Percentiles rank a stretch among this genome's conserved stretches.
Evolutionary conservation across 192 early-diverging fungal species (phyloP).

Genomic region (Entomortierella parvispora): DNA sequence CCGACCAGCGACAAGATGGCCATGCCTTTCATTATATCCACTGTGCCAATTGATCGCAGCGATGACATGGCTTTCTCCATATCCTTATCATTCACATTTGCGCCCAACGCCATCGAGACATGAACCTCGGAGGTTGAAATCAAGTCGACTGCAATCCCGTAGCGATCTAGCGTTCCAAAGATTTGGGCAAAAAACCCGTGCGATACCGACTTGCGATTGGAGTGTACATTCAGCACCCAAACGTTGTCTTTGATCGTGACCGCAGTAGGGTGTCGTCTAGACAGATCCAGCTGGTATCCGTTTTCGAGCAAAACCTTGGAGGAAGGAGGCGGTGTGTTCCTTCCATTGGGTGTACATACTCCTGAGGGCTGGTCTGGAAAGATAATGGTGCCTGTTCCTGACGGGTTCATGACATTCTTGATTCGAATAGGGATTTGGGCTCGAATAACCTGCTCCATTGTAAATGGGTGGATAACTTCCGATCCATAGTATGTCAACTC

Average conservation of each 20-base stretch:
- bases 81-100: slow-evolving; percentile 67
- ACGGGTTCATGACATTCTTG: slow-evolving; percentile 96
- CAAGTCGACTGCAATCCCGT: slow-evolving; percentile 91
- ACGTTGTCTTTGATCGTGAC: slow-evolving; percentile 98
- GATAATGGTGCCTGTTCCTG: slow-evolving; percentile 90
- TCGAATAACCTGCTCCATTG: slow-evolving; percentile 99
- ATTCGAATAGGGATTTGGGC: slow-evolving; percentile 96
- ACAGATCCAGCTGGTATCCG: slow-evolving; percentile 73
- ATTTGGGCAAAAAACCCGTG: slow-evolving; percentile 97
- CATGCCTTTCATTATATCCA: slow-evolving; percentile 86
- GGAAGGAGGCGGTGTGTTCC: slow-evolving; percentile 58
- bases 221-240: slow-evolving; percentile 94
- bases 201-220: slow-evolving; percentile 92
- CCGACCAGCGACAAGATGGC: slow-evolving; percentile 97
- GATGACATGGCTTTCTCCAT: slow-evolving; percentile 82
- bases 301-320: slow-evolving; percentile 68
- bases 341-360: slow-evolving; percentile 56
- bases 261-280: slow-evolving; percentile 86
- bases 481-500: slow-evolving; percentile 97
- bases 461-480: slow-evolving; percentile 97
- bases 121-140: slow-evolving; percentile 94
- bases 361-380: slow-evolving; percentile 76
- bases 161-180: slow-evolving; percentile 88
- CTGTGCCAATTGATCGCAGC: slow-evolving; percentile 79
- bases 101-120: slow-evolving; percentile 86